These are phyloP conservation scores for Paraconiothyrium sp. DNA, from an alignment of 2,329 filamentous ascomycete species.

Conservation along the genomic window DNA sequence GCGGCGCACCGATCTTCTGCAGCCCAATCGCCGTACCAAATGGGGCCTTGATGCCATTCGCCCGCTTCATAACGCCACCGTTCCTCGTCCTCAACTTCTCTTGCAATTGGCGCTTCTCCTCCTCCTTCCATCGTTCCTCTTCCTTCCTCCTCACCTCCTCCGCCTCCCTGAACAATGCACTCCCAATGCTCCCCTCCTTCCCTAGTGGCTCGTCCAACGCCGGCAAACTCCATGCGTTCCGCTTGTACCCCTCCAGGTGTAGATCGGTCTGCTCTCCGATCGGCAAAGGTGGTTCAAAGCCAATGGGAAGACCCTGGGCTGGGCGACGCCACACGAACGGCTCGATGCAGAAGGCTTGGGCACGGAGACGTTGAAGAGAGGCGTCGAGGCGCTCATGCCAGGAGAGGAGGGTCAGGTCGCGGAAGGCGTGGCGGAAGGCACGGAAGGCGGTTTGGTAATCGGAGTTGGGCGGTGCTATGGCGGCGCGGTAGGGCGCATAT, in stretches of 20 bases:
- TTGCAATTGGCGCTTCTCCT: background rate
- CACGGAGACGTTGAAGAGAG: constrained; percentile 31
- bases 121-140: constrained; percentile 1
- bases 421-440: constrained; percentile 52
- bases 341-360: constrained; percentile 26
- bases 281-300: constrained; percentile 5
- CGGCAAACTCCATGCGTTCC: constrained; percentile 24
- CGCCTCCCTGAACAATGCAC: constrained; percentile 9
- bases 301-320: constrained; percentile 17
- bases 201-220: constrained; percentile 20
- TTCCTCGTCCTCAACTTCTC: constrained; percentile 4
- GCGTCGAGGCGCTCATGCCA: constrained; percentile 53
- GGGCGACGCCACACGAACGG: constrained; percentile 39
- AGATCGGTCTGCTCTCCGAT: constrained; percentile 4
- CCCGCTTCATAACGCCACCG: constrained; percentile 1
- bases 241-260: constrained; percentile 17
- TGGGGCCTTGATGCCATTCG: too few species aligned
- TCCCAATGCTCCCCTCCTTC: constrained; percentile 19
- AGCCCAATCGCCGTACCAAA: constrained; percentile 8
- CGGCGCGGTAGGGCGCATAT: constrained; percentile 24
- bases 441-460: constrained; percentile 46
- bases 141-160: constrained; percentile 15
- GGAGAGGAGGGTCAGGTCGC: constrained; percentile 48
- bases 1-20: background rate
- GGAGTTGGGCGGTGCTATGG: constrained; percentile 44